Conservation (phyloP, 345 rosid genomes). For the Chamaenerion angustifolium region DNA sequence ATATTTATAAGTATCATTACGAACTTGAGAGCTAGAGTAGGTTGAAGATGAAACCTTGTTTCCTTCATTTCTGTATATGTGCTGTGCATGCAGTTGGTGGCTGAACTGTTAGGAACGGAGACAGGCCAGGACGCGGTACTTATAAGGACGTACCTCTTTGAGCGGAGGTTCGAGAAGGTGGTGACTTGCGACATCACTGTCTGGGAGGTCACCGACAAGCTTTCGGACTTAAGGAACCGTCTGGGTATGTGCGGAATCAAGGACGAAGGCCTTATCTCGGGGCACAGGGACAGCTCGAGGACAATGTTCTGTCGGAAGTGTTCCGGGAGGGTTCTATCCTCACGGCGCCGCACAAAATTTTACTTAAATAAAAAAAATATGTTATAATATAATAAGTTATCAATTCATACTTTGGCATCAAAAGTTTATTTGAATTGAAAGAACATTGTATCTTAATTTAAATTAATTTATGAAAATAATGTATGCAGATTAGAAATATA, state of each 20-base stretch:
- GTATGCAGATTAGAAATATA: too few relatives aligned
- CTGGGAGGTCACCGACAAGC: constrained; percentile 27
- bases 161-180: constrained; percentile 15
- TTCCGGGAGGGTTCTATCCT: constrained; percentile 39
- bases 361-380: too few relatives aligned
- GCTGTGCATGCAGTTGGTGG: constrained; percentile 12
- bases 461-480: too few relatives aligned
- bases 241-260: constrained; percentile 33
- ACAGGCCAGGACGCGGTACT: constrained; percentile 21
- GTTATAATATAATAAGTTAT: too few relatives aligned
- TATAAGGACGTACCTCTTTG: constrained; percentile 13
- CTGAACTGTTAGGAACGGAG: constrained; percentile 13
- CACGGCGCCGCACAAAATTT: constrained; percentile 27
- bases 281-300: constrained; percentile 22
- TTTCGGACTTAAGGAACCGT: constrained; percentile 29
- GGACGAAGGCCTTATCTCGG: constrained; percentile 35
- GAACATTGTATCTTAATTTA: too few relatives aligned
- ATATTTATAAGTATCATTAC: too few relatives aligned
- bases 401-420: too few relatives aligned
- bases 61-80: not conserved
- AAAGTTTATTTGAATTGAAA: too few relatives aligned
- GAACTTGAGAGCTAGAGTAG: too few relatives aligned
- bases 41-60: too few relatives aligned
- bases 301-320: constrained; percentile 13
- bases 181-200: constrained; percentile 30